A percentile compares a stretch with the other conserved stretches of the same genome.
Conservation (phyloP, 768 basidiomycete genomes). For the Boletus sp. region DNA sequence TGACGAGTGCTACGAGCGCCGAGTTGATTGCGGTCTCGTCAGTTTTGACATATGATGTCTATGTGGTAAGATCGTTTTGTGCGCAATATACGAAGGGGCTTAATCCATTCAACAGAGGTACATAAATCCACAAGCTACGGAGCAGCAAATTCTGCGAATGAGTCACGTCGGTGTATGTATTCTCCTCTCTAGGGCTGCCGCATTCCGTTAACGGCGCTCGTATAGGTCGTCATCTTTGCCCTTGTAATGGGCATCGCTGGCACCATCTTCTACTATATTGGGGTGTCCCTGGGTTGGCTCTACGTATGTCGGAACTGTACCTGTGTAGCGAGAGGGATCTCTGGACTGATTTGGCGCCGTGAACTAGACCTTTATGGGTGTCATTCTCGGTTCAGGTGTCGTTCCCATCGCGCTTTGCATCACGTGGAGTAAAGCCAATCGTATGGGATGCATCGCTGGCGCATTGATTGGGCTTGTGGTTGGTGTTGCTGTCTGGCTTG, state of each 20-base stretch:
- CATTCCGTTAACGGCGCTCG: neutral
- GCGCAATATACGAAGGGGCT: neutral
- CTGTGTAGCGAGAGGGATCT: neutral
- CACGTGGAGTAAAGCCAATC: constrained; percentile 84
- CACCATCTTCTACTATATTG: constrained; percentile 84
- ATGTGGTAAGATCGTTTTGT: constrained; percentile 48
- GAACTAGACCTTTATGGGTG: constrained; percentile 79
- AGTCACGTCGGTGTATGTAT: constrained; percentile 60
- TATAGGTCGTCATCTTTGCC: constrained; percentile 64
- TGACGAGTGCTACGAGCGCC: constrained; percentile 81
- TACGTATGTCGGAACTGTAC: constrained; percentile 53
- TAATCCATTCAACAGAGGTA: constrained; percentile 46
- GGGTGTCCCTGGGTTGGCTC: constrained; percentile 91
- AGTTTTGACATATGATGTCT: constrained; percentile 80
- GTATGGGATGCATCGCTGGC: constrained; percentile 77
- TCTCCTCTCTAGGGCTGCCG: neutral
- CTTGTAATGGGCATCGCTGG: constrained; percentile 81
- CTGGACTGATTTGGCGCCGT: neutral
- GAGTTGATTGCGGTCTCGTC: constrained; percentile 91
- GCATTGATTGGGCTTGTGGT: constrained; percentile 63
- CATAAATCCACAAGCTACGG: constrained; percentile 78
- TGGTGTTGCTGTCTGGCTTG: constrained; percentile 82
- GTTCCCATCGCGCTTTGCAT: constrained; percentile 84
- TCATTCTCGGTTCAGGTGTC: constrained; percentile 80
- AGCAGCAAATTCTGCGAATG: constrained; percentile 63